phyloP scores from a whole-genome alignment of 768 basidiomycete species.

The Suillus discolor region DNA sequence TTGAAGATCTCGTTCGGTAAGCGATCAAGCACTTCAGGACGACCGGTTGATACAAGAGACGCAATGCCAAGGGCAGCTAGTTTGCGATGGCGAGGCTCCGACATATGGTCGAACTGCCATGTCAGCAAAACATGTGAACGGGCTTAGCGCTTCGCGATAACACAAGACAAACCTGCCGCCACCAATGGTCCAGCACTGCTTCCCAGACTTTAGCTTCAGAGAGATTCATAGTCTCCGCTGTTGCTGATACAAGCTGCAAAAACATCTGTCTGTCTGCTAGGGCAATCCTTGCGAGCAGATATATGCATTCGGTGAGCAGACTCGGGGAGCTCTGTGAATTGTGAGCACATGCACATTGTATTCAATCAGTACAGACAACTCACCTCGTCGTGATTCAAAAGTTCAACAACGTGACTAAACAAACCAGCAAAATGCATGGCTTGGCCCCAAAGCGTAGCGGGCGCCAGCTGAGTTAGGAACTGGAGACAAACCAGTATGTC shows the following conservation, averaged over 20 bases:
- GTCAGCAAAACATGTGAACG: conserved; percentile 5
- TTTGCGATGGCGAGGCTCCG: conserved; percentile 83
- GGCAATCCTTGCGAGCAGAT: conserved; percentile 73
- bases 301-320: conserved; percentile 67
- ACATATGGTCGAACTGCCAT: conserved; percentile 85
- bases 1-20: conserved; percentile 79
- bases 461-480: conserved; percentile 64
- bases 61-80: conserved; percentile 83
- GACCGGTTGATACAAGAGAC: conserved; percentile 72
- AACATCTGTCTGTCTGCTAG: conserved; percentile 70
- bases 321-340: conserved; percentile 29
- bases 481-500: conserved; percentile 62
- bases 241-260: conserved; percentile 66
- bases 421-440: conserved; percentile 74
- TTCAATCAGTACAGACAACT: conserved; percentile 9
- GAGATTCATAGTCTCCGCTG: conserved; percentile 48
- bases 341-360: conserved; percentile 13
- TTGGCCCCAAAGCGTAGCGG: conserved; percentile 69
- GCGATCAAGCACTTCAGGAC: conserved; percentile 69
- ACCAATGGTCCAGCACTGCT: conserved; percentile 76
- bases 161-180: conserved; percentile 61
- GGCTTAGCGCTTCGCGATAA: conserved; percentile 2
- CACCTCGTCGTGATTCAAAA: conserved; percentile 70
- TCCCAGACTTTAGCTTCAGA: conserved; percentile 64
- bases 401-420: conserved; percentile 62